Base-by-base conservation (phyloP, 139 green algal genomes). In the Chlorella vulgaris region DNA sequence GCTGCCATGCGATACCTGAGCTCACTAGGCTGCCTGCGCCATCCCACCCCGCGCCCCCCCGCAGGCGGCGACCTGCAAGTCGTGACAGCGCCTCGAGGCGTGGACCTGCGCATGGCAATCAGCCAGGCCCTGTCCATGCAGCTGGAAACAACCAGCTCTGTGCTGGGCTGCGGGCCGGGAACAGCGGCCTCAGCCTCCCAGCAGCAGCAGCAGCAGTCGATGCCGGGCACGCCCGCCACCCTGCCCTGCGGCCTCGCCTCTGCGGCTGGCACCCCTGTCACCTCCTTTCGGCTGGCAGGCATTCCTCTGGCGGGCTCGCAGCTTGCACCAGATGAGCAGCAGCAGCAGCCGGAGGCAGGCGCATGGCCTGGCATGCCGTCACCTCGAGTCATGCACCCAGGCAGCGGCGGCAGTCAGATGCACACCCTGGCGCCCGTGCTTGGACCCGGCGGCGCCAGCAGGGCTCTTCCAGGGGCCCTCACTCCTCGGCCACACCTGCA, bases 21-120 rank as follows among this genome's bases (percentile, higher is more conserved):
- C 47, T 55, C 47, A 10, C 65, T 50, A 21, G 4, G 22, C 22
- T 8, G 31, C 26, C 67, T 69, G 62, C n/a, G n/a, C n/a, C n/a
- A n/a, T n/a, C n/a, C n/a, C n/a, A n/a, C n/a, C n/a, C n/a, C n/a
- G n/a, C n/a, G 8, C 33, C 18, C 8, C 26, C 26, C 35, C 29
- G 10, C 73, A 79, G 73, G 74, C 36, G 74, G 58, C n/a, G 55
- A 80, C 28, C 74, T 80, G 55, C 28, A 38, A 2, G 74, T 80
- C 38, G 58, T 80, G 28, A 80, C 58, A 0, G 74, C 74, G 15
- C 60, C 74, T 1, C n/a, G 38, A 15, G 74, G 74, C 38, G 29
- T 80, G 15, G 50, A 70, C 58, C 39, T 80, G 74, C 74, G 58
- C 15, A 15, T 35, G 58, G 74, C 74, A 4, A 43, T 80, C 36